phyloP scores from a whole-genome alignment of 352 stramenopile genomes.

The Globisporangium spiculum region DNA sequence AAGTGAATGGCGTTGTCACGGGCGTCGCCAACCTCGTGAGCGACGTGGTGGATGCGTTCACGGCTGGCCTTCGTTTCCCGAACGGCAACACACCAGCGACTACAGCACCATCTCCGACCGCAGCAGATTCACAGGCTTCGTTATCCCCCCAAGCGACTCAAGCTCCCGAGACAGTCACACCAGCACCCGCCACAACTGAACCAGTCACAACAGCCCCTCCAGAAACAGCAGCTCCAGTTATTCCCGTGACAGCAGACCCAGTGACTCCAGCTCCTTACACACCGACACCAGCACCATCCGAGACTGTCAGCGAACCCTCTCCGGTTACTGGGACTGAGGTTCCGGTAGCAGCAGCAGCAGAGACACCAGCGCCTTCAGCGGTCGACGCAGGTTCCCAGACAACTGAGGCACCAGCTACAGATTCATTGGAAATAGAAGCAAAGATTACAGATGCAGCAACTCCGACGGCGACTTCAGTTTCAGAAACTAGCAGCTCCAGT shows the following conservation, averaged over 20 bases:
- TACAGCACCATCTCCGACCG: conserved; percentile 1
- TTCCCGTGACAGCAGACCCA: neutral
- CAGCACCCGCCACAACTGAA: neutral
- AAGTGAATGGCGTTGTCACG: conserved; percentile 10
- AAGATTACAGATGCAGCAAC: conserved; percentile 4
- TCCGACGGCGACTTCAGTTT: neutral
- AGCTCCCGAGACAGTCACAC: neutral
- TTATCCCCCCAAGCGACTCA: neutral
- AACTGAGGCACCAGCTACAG: conserved; percentile 1
- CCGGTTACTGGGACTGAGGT: conserved; percentile 1
- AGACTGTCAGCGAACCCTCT: neutral
- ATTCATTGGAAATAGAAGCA: neutral
- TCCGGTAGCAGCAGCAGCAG: conserved; percentile 1
- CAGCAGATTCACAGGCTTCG: neutral
- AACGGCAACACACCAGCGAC: conserved; percentile 2
- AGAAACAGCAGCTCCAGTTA: neutral
- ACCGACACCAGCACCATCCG: neutral
- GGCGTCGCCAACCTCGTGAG: conserved; percentile 1
- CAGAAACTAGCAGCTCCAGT: conserved; percentile 1
- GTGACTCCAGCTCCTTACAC: neutral
- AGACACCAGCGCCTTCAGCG: neutral
- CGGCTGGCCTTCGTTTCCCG: neutral
- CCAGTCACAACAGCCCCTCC: neutral
- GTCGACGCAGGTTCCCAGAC: neutral
- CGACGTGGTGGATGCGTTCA: neutral